Base-by-base conservation (phyloP, 148 eudicot species). In the Cornus kousa region DNA sequence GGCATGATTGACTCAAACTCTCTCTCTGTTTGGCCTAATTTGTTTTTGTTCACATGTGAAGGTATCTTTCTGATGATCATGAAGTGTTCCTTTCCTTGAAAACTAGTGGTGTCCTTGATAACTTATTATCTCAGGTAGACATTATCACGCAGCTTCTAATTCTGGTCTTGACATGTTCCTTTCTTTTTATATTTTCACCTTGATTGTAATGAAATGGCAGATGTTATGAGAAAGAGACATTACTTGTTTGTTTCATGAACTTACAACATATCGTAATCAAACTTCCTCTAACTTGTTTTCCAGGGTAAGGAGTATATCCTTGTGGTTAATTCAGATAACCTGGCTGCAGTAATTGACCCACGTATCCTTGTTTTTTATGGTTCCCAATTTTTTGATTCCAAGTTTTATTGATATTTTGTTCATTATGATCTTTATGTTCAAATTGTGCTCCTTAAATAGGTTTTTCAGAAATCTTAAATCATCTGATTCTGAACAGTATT, bases 271-370 rank as follows among this genome's bases (percentile, higher is more conserved):
- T 62, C 7, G 5, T 53, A 53, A 53, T 53, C 37, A 43, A 57
- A 28, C 55, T 67, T 68, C 72, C 32, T 68, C 33, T n/a, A 6
- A 35, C 53, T 68, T 74, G 24, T 24, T 77, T 80, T 75, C 71
- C 85, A 89, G 91, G 91, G 91, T 43, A 89, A 85, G 83, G 88
- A 89, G 84, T 89, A 81, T 80, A 74, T 89, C 70, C 80, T 87
- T 55, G 48, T 89, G 79, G 71, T 87, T 78, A 75, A 78, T 23
- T 74, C 86, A 7, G 85, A 89, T 70, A 86, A 89, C 67, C 67
- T 85, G 62, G 87, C 84, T 78, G 74, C 82, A 43, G 83, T 82
- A 68, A 72, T 89, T 75, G 91, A 89, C 70, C 67, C 79, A 74
- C 85, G 91, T 89, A 89, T 89, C 89, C 88, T 67, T 28, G 6